A percentile compares a stretch with the other conserved stretches of the same genome.
phyloP scores from a whole-genome alignment of 441 rosid species.

The Geranium incanum region DNA sequence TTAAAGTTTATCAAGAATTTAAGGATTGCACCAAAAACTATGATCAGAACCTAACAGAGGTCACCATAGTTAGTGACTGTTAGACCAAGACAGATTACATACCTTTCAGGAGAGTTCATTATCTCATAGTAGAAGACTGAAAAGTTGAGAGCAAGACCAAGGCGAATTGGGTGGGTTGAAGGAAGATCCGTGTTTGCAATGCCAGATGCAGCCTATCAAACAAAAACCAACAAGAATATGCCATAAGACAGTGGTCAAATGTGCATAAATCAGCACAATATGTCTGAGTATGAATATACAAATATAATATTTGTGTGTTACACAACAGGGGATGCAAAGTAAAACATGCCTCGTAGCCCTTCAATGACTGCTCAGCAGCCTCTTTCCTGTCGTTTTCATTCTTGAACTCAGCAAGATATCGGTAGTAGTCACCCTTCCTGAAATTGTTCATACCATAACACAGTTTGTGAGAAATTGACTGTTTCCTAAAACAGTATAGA shows the following conservation, averaged over 20 bases:
- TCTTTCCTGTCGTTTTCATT: slow-evolving; percentile 85
- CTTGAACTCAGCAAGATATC: slow-evolving; percentile 97
- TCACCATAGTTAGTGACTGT: no score
- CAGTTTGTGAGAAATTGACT: background rate
- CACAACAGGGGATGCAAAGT: background rate
- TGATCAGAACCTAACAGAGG: no score
- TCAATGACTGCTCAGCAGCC: slow-evolving; percentile 85
- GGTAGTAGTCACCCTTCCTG: slow-evolving; percentile 97
- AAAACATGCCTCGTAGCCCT: slow-evolving; percentile 75
- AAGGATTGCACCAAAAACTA: no score
- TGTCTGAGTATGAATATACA: no score
- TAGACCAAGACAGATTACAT: background rate
- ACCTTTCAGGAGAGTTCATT: slow-evolving; percentile 98
- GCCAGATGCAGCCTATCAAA: slow-evolving; percentile 51
- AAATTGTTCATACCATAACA: slow-evolving; percentile 3
- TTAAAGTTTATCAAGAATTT: background rate
- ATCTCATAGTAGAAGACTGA: slow-evolving; percentile 96
- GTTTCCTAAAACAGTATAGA: background rate
- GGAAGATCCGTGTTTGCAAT: no score
- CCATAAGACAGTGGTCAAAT: background rate
- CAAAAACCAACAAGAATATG: background rate
- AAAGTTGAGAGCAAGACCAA: slow-evolving; percentile 97
- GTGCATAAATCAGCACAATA: background rate
- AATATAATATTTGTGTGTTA: background rate
- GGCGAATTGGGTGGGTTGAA: slow-evolving; percentile 79